A percentile compares a stretch with the other conserved stretches of the same genome.
These are phyloP conservation scores for Leccinum subtestaceum DNA, from an alignment of 768 basidiomycete genomes.

Conservation along the genomic window DNA sequence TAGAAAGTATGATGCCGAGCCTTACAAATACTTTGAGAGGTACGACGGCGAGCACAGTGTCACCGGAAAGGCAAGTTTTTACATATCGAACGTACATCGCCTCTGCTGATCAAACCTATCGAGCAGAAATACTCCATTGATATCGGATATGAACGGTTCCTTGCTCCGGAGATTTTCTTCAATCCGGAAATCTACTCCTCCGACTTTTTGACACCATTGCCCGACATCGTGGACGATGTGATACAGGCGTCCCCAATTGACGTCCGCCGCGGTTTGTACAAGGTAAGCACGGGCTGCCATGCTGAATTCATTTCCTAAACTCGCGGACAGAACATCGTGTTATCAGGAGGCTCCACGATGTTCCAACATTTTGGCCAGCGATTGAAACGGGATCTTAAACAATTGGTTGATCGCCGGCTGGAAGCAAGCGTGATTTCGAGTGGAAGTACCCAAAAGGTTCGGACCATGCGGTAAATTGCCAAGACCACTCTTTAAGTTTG, in stretches of 20 bases:
- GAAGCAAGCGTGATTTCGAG: constrained; percentile 72
- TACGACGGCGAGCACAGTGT: constrained; percentile 93
- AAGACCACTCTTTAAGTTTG: constrained; percentile 3
- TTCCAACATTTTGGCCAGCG: constrained; percentile 98
- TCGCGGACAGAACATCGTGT: constrained; percentile 81
- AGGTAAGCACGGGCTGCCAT: constrained; percentile 44
- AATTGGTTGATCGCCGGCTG: constrained; percentile 87
- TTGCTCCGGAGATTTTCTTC: constrained; percentile 99
- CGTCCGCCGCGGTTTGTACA: constrained; percentile 93
- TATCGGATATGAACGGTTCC: constrained; percentile 97
- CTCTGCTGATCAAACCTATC: constrained; percentile 7
- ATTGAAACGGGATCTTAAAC: constrained; percentile 92
- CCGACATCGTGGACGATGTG: constrained; percentile 93
- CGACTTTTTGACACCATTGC: constrained; percentile 94
- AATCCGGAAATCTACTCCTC: constrained; percentile 98
- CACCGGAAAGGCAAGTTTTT: constrained; percentile 74
- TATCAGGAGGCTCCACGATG: constrained; percentile 98
- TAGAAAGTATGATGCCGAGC: constrained; percentile 95
- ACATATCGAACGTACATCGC: not conserved
- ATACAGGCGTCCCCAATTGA: constrained; percentile 97
- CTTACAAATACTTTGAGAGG: constrained; percentile 90
- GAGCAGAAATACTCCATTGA: constrained; percentile 88
- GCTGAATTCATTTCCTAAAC: not conserved
- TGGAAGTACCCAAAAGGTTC: constrained; percentile 73
- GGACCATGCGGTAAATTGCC: constrained; percentile 14